Evolutionary conservation across 768 basidiomycete genomes (phyloP), one percentile per base, ranked within the genome.

Genomic region (Boletus sp.): DNA sequence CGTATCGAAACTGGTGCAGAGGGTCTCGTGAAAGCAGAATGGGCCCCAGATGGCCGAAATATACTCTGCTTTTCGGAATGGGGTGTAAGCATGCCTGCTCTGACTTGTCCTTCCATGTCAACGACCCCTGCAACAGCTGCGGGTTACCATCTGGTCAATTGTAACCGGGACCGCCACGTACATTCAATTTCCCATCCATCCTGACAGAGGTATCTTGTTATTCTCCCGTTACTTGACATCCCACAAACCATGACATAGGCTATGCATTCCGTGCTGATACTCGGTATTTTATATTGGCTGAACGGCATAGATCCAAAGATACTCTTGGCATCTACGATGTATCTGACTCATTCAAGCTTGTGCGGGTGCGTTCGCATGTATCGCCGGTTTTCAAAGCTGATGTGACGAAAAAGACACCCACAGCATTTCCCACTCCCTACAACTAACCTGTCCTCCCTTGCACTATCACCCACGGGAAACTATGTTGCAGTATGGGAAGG

Each of bases 21-120:
- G 77, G 85, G 94, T 11, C 82, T 97, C 48, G 81, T 86, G 18
- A 91, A 84, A 67, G 91, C 88, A 17, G 92, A 95, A 66, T 98
- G 94, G 94, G 90, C 89, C 0, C 90, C 89, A 3, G 90, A 89
- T 67, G 92, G 92, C 15, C 80, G 90, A 37, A 85, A 83, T 15
- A 77, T 97, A 5, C 73, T 97, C 32, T 95, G 91, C 66, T 98
- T 94, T 73, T 94, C 92, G 4, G 90, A 94, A 64, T 92, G 92
- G 89, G 92, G 90, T 64, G 94, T 95, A 75, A 77, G 94, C 83
- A 20, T 18, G 32, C 42, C 39, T 58, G 54, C 29, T 33, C 7
- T n/a, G 9, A 41, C 33, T 40, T 55, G 18, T 47, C 39, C 39
- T 52, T 36, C 53, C 11, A 17, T 52, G 29, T 46, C 51, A 49